Conservation (phyloP, 106 monocot genomes). For the Hemerocallis citrina region DNA sequence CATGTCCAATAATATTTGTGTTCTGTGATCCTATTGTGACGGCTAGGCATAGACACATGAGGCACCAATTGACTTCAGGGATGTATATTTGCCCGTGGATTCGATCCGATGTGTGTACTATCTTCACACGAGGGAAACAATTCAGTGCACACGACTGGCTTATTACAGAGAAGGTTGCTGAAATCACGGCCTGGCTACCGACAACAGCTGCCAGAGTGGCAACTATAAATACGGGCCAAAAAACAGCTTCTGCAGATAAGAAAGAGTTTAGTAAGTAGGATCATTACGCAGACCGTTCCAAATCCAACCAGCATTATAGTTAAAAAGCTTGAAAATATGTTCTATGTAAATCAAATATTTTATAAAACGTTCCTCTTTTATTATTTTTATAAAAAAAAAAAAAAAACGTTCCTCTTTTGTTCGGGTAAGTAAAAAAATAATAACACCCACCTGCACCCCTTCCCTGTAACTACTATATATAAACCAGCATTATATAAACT, state of each 20-base stretch:
- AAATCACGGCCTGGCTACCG: constrained; percentile 81
- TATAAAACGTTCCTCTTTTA: no score
- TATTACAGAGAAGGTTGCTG: constrained; percentile 70
- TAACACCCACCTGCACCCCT: no score
- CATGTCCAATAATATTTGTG: constrained; percentile 65
- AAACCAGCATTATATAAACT: no score
- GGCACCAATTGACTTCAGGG: constrained; percentile 78
- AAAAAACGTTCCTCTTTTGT: no score
- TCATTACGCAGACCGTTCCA: no score
- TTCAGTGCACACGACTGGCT: constrained; percentile 64
- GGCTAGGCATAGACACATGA: constrained; percentile 63
- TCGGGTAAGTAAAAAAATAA: no score
- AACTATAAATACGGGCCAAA: constrained; percentile 82
- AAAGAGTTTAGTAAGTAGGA: not conserved
- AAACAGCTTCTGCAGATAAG: constrained; percentile 45
- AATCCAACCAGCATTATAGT: no score
- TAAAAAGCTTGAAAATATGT: no score
- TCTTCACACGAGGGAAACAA: constrained; percentile 79
- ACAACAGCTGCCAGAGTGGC: constrained; percentile 70
- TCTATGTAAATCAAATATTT: no score
- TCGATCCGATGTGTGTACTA: constrained; percentile 63
- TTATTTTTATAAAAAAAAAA: no score
- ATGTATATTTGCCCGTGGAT: constrained; percentile 77
- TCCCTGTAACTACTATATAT: no score
- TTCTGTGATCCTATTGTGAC: constrained; percentile 53